phyloP scores from a whole-genome alignment of 2,329 filamentous ascomycete species.

The Talaromyces verruculosus region DNA sequence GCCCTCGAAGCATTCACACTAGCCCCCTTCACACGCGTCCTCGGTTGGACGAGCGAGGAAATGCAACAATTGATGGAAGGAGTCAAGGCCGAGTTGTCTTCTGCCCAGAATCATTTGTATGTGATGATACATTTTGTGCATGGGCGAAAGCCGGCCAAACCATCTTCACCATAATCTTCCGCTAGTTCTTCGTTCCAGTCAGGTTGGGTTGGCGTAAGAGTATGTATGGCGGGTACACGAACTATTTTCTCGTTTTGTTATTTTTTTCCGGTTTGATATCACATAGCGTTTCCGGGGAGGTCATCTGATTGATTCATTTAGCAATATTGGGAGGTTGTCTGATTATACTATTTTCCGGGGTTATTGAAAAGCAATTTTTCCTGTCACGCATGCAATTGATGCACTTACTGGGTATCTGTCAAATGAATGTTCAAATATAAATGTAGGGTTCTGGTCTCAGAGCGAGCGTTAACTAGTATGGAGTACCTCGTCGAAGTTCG shows the following conservation, averaged over 20 bases:
- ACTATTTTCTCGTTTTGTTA: neutral
- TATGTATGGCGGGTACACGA: neutral
- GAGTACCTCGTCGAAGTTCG: neutral
- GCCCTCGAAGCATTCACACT: constrained; percentile 27
- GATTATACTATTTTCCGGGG: neutral
- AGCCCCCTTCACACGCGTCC: constrained; percentile 26
- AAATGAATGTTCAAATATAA: neutral
- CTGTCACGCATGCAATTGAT: neutral
- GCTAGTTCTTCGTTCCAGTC: neutral
- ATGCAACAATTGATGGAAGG: constrained; percentile 26
- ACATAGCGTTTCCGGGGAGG: neutral
- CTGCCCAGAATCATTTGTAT: constrained; percentile 26
- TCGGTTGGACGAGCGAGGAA: constrained; percentile 29
- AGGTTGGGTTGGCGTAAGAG: neutral
- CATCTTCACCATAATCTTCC: neutral
- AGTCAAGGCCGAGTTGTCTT: constrained; percentile 25
- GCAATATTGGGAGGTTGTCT: constrained; percentile 1
- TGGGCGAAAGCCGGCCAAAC: constrained; percentile 23
- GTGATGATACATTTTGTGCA: constrained; percentile 26
- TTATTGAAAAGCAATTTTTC: neutral
- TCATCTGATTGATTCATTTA: neutral
- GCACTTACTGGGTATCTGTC: neutral
- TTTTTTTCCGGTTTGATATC: neutral
- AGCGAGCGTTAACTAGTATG: neutral
- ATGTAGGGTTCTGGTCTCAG: neutral